phyloP scores from a whole-genome alignment of 177 flowering plant species.

The Vitis hybrid region DNA sequence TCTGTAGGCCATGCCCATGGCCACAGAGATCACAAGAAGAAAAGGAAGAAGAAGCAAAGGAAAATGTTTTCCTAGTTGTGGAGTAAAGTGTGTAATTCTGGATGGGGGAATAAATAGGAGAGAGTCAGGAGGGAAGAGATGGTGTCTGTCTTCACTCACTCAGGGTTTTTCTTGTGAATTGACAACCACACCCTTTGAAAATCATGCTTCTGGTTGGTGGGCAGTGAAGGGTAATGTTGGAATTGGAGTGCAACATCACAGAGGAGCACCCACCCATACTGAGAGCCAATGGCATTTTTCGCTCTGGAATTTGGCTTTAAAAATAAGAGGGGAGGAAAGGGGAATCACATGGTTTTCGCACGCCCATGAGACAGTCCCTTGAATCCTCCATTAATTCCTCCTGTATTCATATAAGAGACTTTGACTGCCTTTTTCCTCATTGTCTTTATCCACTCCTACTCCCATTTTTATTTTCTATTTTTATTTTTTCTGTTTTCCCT shows the following conservation, averaged over 20 bases:
- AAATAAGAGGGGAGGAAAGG: neutral
- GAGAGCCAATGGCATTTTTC: neutral
- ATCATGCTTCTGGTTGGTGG: neutral
- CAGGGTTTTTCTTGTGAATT: neutral
- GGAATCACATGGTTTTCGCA: conserved; percentile 31
- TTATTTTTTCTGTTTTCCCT: neutral
- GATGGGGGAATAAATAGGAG: conserved; percentile 33
- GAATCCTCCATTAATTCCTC: conserved; percentile 47
- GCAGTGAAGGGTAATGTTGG: neutral
- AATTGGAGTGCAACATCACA: neutral
- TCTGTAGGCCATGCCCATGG: conserved; percentile 17
- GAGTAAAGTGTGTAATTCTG: conserved; percentile 7
- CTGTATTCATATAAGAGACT: conserved; percentile 23
- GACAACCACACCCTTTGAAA: neutral
- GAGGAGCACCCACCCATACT: neutral
- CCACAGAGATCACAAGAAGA: conserved; percentile 5
- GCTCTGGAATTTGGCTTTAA: neutral
- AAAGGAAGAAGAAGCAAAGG: neutral
- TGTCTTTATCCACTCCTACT: neutral
- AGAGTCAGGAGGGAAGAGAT: conserved; percentile 19
- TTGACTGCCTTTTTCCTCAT: conserved; percentile 21
- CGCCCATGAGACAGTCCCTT: conserved; percentile 34
- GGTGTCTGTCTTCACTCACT: conserved; percentile 1
- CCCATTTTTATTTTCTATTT: neutral
- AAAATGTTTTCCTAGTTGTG: conserved; percentile 13